Percentiles rank a stretch among this genome's conserved stretches.
These are phyloP conservation scores for Penicillium odoratum DNA, from an alignment of 495 filamentous ascomycete species.

Conservation along the genomic window DNA sequence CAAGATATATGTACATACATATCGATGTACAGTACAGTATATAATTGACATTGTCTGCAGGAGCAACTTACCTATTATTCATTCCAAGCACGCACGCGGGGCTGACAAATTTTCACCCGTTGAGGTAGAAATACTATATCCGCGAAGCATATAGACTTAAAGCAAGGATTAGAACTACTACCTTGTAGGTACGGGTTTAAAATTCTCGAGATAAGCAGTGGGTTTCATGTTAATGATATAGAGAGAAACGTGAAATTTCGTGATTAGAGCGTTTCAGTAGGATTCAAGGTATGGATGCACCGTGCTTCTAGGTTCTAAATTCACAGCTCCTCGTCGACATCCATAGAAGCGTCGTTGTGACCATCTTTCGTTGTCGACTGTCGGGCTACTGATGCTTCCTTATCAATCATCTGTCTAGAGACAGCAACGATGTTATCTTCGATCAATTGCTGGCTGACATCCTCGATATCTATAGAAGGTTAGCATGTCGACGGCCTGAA, in stretches of 20 bases:
- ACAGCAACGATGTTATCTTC: slow-evolving; percentile 99
- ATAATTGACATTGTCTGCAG: too few species aligned
- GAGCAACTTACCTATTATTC: too few species aligned
- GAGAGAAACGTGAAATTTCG: slow-evolving; percentile 17
- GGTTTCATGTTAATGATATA: neutral
- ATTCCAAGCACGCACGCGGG: too few species aligned
- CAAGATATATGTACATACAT: too few species aligned
- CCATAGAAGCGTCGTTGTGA: slow-evolving; percentile 57
- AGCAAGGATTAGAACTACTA: too few species aligned
- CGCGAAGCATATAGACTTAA: too few species aligned
- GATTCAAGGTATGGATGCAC: slow-evolving; percentile 9
- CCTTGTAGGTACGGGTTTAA: too few species aligned
- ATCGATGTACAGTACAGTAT: too few species aligned
- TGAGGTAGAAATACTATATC: too few species aligned
- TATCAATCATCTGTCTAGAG: slow-evolving; percentile 97
- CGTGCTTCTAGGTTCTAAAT: slow-evolving; percentile 16
- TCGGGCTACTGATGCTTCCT: slow-evolving; percentile 77
- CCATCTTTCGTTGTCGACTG: slow-evolving; percentile 50
- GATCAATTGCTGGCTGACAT: slow-evolving; percentile 91
- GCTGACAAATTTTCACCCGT: too few species aligned
- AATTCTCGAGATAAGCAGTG: neutral
- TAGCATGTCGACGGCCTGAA: slow-evolving; percentile 18
- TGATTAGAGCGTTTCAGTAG: slow-evolving; percentile 27
- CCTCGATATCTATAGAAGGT: slow-evolving; percentile 70
- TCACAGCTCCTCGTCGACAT: slow-evolving; percentile 60